A percentile compares a stretch with the other conserved stretches of the same genome.
These are phyloP conservation scores for Thymus mandschuricus DNA, from an alignment of 257 asterid species.

Conservation along the genomic window DNA sequence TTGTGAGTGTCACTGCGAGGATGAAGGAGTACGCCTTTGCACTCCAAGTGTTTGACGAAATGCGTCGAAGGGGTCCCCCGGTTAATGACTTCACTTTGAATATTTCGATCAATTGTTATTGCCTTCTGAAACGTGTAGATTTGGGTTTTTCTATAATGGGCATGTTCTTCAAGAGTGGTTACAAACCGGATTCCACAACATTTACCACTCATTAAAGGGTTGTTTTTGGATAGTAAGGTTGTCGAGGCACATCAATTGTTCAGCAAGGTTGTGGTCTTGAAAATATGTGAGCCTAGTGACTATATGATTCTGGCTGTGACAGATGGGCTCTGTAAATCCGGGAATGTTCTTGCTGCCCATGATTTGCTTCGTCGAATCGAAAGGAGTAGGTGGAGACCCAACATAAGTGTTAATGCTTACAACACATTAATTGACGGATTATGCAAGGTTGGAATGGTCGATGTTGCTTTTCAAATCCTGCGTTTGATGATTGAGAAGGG, in stretches of 20 bases:
- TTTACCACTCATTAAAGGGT: no score
- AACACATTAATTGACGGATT: constrained; percentile 19
- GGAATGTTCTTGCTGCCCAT: background rate
- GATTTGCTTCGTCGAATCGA: constrained; percentile 10
- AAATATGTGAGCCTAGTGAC: constrained; percentile 35
- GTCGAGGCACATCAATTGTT: constrained; percentile 6
- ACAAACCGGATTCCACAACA: no score
- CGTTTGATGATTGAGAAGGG: background rate
- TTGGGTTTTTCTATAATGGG: constrained; percentile 39
- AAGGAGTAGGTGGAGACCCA: background rate
- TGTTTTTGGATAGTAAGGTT: constrained; percentile 3
- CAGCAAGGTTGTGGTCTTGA: constrained; percentile 7
- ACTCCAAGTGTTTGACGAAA: constrained; percentile 34
- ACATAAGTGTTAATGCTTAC: background rate
- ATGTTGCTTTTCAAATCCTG: background rate
- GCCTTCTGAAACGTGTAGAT: constrained; percentile 27
- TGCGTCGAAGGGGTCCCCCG: constrained; percentile 24
- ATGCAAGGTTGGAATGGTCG: constrained; percentile 8
- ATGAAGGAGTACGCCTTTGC: constrained; percentile 34
- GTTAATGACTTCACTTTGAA: constrained; percentile 32
- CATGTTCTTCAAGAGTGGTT: constrained; percentile 33
- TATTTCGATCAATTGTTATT: constrained; percentile 25
- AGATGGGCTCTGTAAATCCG: constrained; percentile 28
- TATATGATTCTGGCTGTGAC: constrained; percentile 9
- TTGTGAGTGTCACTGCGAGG: constrained; percentile 23